phyloP scores from a whole-genome alignment of 1,284 basidiomycete genomes.

The Ustilago vetiveriae region DNA sequence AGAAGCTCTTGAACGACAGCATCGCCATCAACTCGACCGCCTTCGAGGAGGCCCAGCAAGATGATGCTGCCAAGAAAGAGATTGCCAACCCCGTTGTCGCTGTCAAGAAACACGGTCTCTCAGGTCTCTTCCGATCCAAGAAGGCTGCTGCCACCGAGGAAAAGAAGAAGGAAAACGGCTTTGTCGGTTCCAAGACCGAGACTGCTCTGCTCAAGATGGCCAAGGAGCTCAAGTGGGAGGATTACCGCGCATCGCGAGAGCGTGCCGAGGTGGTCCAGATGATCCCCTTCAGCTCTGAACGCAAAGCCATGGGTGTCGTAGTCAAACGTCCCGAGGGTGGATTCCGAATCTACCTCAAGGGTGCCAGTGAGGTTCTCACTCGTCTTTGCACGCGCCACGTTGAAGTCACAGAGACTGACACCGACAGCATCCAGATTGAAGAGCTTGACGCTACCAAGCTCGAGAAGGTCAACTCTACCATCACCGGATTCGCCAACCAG shows the following conservation, averaged over 20 bases:
- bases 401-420: slow-evolving; percentile 72
- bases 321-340: slow-evolving; percentile 73
- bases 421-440: slow-evolving; percentile 57
- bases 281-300: slow-evolving; percentile 92
- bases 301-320: slow-evolving; percentile 96
- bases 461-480: slow-evolving; percentile 86
- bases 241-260: slow-evolving; percentile 79
- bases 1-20: slow-evolving; percentile 80
- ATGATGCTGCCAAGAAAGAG: slow-evolving; percentile 4
- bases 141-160: slow-evolving; percentile 29
- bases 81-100: slow-evolving; percentile 21
- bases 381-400: slow-evolving; percentile 79
- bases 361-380: slow-evolving; percentile 90
- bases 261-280: slow-evolving; percentile 80
- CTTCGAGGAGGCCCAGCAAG: slow-evolving; percentile 73
- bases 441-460: slow-evolving; percentile 71
- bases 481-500: slow-evolving; percentile 97
- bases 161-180: slow-evolving; percentile 69
- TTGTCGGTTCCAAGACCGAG: slow-evolving; percentile 96
- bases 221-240: slow-evolving; percentile 83
- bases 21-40: slow-evolving; percentile 95
- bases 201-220: slow-evolving; percentile 89
- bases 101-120: slow-evolving; percentile 38
- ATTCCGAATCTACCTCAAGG: slow-evolving; percentile 85
- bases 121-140: slow-evolving; percentile 33